These are phyloP conservation scores for Pleurozium schreberi DNA, from an alignment of 225 moss, liverwort and hornwort species.

Conservation along the genomic window DNA sequence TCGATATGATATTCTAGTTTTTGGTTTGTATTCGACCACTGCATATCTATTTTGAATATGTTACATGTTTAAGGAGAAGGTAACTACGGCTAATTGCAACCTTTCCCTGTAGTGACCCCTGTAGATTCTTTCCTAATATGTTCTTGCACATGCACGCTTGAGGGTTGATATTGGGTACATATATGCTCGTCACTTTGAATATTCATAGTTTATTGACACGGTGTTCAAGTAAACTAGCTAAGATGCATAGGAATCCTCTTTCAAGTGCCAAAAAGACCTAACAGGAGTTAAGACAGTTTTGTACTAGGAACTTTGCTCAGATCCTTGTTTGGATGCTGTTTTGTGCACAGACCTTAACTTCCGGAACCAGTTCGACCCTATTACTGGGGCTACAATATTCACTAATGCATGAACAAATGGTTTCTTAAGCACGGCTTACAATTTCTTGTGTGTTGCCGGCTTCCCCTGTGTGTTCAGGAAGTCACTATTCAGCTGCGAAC, in stretches of 20 bases:
- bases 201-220: neutral
- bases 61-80: neutral
- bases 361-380: neutral
- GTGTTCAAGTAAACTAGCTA: neutral
- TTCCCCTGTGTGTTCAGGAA: slow-evolving; percentile 47
- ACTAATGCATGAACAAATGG: neutral
- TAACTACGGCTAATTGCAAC: neutral
- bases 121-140: neutral
- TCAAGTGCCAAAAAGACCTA: neutral
- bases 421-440: neutral
- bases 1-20: neutral
- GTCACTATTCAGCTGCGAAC: slow-evolving; percentile 83
- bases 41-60: neutral
- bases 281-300: neutral
- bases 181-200: neutral
- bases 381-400: neutral
- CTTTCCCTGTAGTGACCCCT: neutral
- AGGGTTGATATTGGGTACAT: neutral
- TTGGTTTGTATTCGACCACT: neutral
- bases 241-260: neutral
- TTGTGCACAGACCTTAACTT: neutral
- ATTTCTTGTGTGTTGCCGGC: neutral
- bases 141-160: neutral
- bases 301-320: neutral
- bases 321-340: neutral